phyloP scores from a whole-genome alignment of 202 grass and related monocot genomes.

The Carex arenaria region DNA sequence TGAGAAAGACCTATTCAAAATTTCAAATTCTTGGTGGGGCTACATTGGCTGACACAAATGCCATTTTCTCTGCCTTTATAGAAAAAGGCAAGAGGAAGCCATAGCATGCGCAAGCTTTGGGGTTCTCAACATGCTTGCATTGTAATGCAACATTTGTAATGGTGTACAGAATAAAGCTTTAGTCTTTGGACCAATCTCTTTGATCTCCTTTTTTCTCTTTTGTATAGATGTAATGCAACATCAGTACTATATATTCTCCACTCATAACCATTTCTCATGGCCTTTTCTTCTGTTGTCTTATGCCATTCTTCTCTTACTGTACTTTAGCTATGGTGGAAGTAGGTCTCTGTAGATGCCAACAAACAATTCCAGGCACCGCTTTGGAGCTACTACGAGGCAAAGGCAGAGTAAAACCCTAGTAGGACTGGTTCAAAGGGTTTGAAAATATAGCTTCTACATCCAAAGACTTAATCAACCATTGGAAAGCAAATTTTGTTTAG shows the following conservation, averaged over 20 bases:
- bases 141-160: slow-evolving; percentile 23
- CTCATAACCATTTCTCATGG: neutral
- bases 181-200: slow-evolving; percentile 10
- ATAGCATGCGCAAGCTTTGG: slow-evolving; percentile 25
- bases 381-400: neutral
- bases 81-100: slow-evolving; percentile 21
- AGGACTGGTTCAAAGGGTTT: slow-evolving; percentile 6
- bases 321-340: neutral
- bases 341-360: neutral
- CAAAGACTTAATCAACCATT: slow-evolving; percentile 20
- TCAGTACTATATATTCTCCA: slow-evolving; percentile 17
- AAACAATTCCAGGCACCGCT: neutral
- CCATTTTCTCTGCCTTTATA: slow-evolving; percentile 17
- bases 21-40: neutral
- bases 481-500: neutral
- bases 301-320: slow-evolving; percentile 4
- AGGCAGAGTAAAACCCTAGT: neutral
- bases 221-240: neutral
- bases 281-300: neutral
- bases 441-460: neutral
- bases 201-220: slow-evolving; percentile 8
- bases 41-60: slow-evolving; percentile 15
- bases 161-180: slow-evolving; percentile 8
- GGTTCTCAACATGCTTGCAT: slow-evolving; percentile 15
- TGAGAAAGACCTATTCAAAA: slow-evolving; percentile 12